Conservation (phyloP, 805 yeast species). For the Pichia nanzhaoensis region DNA sequence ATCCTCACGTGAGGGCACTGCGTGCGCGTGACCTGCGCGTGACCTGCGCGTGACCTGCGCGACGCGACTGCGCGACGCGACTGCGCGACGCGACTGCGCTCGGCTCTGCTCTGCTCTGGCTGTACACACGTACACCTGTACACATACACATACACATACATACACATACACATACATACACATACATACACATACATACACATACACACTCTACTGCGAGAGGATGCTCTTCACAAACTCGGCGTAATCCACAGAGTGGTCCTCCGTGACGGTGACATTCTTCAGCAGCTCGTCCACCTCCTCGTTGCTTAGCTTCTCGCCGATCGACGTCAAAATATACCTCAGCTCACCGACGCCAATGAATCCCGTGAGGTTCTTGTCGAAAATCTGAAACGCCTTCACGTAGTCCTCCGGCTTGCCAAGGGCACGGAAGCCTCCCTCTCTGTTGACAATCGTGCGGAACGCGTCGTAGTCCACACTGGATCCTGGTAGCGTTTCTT, state of each 20-base stretch:
- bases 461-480: conserved; percentile 69
- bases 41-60: too few relatives aligned
- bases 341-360: conserved; percentile 96
- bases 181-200: too few relatives aligned
- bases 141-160: too few relatives aligned
- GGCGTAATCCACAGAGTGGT: conserved; percentile 91
- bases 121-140: too few relatives aligned
- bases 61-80: too few relatives aligned
- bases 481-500: conserved; percentile 26
- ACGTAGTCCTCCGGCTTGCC: conserved; percentile 92
- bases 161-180: too few relatives aligned
- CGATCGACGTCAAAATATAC: conserved; percentile 90
- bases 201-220: conserved; percentile 84
- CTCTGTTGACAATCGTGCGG: conserved; percentile 71
- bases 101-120: too few relatives aligned
- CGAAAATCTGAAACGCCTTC: conserved; percentile 95
- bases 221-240: conserved; percentile 90
- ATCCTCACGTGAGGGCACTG: conserved; percentile 42
- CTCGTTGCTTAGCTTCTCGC: conserved; percentile 82
- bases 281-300: conserved; percentile 95
- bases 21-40: too few relatives aligned
- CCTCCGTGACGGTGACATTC: conserved; percentile 89
- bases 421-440: conserved; percentile 79
- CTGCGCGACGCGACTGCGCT: too few relatives aligned
- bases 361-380: conserved; percentile 90